phyloP scores from a whole-genome alignment of 2,329 filamentous ascomycete genomes.

The Apiospora hydei region DNA sequence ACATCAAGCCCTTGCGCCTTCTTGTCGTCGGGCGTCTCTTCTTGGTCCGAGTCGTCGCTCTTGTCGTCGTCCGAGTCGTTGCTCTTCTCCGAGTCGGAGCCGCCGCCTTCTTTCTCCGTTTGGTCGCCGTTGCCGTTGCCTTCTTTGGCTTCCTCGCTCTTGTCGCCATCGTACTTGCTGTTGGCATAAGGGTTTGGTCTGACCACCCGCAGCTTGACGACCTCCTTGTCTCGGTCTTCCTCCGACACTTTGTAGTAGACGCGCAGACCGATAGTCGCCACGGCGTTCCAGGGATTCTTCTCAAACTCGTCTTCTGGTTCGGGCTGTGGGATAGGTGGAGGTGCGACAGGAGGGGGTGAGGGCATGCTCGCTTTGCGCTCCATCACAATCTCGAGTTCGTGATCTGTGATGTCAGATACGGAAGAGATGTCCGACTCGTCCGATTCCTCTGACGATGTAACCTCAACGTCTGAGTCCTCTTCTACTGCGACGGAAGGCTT shows the following conservation, averaged over 20 bases:
- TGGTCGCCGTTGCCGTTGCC: conserved; percentile 31
- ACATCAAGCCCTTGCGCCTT: conserved; percentile 45
- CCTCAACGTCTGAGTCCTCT: background rate
- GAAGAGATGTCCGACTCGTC: conserved; percentile 36
- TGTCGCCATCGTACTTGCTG: conserved; percentile 34
- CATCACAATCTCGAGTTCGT: conserved; percentile 45
- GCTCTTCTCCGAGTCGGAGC: conserved; percentile 37
- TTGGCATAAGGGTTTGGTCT: conserved; percentile 46
- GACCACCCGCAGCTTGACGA: conserved; percentile 49
- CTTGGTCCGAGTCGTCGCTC: conserved; percentile 32
- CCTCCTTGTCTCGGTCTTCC: conserved; percentile 42
- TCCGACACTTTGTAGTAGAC: conserved; percentile 61
- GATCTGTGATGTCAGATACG: conserved; percentile 49
- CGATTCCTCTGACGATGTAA: background rate
- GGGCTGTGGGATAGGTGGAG: conserved; percentile 41
- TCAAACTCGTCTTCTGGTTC: conserved; percentile 63
- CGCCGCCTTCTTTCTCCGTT: conserved; percentile 39
- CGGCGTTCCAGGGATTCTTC: conserved; percentile 67
- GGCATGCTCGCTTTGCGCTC: conserved; percentile 33
- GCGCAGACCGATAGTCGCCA: conserved; percentile 66
- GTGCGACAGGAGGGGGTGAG: conserved; percentile 38
- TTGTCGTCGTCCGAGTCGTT: conserved; percentile 25
- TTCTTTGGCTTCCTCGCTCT: conserved; percentile 33
- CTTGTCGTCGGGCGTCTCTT: conserved; percentile 32
- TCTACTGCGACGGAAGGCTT: background rate